phyloP scores from a whole-genome alignment of 2,329 filamentous ascomycete species.

The Chaetomium globosum region DNA sequence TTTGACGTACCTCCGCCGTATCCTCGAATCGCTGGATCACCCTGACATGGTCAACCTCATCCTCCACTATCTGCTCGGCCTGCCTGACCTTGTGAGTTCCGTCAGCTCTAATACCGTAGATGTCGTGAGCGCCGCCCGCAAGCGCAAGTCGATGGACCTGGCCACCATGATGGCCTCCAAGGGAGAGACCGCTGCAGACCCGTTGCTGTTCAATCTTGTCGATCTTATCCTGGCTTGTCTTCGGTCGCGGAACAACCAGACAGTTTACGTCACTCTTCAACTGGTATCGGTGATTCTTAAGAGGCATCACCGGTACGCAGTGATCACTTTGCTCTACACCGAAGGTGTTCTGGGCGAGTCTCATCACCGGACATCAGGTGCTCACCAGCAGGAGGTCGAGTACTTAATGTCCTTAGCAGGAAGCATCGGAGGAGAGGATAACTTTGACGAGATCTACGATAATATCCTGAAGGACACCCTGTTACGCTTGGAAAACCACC shows the following conservation, averaged over 20 bases:
- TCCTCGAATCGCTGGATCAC: slow-evolving; percentile 88
- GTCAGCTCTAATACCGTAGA: slow-evolving; percentile 48
- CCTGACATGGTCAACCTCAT: slow-evolving; percentile 94
- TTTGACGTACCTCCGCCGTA: slow-evolving; percentile 86
- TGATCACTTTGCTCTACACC: slow-evolving; percentile 73
- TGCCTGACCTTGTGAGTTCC: slow-evolving; percentile 61
- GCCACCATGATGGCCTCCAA: slow-evolving; percentile 77
- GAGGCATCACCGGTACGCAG: slow-evolving; percentile 84
- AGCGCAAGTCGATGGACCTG: slow-evolving; percentile 86
- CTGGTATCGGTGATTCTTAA: slow-evolving; percentile 83
- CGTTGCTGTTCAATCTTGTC: slow-evolving; percentile 87
- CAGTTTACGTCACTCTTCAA: slow-evolving; percentile 84
- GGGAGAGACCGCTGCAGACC: slow-evolving; percentile 72
- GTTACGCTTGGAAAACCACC: slow-evolving; percentile 69
- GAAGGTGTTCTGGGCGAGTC: slow-evolving; percentile 58
- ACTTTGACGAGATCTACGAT: slow-evolving; percentile 73
- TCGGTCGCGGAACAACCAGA: slow-evolving; percentile 81
- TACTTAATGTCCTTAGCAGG: slow-evolving; percentile 69
- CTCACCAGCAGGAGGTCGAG: slow-evolving; percentile 74
- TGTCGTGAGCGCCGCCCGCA: slow-evolving; percentile 68
- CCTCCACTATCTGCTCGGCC: slow-evolving; percentile 84
- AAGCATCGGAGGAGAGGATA: slow-evolving; percentile 67
- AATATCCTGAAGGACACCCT: slow-evolving; percentile 71
- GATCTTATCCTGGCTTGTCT: slow-evolving; percentile 87
- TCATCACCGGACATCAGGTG: slow-evolving; percentile 68